Percentiles rank a stretch among this genome's conserved stretches.
phyloP scores from a whole-genome alignment of 2,329 filamentous ascomycete genomes.

The Acrocalymma vagum region DNA sequence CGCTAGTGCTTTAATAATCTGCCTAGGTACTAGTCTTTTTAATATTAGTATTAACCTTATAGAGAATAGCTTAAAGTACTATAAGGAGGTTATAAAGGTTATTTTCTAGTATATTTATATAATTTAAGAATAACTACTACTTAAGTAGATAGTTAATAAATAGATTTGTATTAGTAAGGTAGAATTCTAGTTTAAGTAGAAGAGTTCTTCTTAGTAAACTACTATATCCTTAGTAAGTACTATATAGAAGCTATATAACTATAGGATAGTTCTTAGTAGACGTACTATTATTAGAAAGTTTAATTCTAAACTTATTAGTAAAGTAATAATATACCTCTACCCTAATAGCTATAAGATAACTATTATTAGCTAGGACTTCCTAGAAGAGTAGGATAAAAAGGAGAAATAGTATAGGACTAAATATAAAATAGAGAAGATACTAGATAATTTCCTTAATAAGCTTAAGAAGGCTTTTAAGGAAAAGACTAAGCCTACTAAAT shows the following conservation, averaged over 20 bases:
- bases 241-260: constrained; percentile 90
- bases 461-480: constrained; percentile 71
- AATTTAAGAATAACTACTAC: constrained; percentile 79
- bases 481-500: constrained; percentile 69
- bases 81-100: constrained; percentile 81
- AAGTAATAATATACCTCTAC: constrained; percentile 75
- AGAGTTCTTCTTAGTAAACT: constrained; percentile 87
- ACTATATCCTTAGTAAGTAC: constrained; percentile 83
- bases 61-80: constrained; percentile 82
- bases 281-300: constrained; percentile 80
- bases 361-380: constrained; percentile 82
- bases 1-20: constrained; percentile 78
- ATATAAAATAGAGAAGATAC: constrained; percentile 83
- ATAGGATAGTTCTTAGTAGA: constrained; percentile 87
- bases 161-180: constrained; percentile 90
- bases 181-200: constrained; percentile 94
- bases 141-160: constrained; percentile 94
- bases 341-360: constrained; percentile 90
- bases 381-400: constrained; percentile 83
- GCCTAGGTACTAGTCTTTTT: constrained; percentile 83
- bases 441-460: constrained; percentile 75
- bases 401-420: constrained; percentile 99
- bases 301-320: constrained; percentile 76
- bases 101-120: constrained; percentile 93
- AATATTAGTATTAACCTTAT: constrained; percentile 82